Percentiles rank a stretch among this genome's conserved stretches.
These are phyloP conservation scores for Cenchrus fungigraminus DNA, from an alignment of 176 grass and related monocot genomes.

Conservation along the genomic window DNA sequence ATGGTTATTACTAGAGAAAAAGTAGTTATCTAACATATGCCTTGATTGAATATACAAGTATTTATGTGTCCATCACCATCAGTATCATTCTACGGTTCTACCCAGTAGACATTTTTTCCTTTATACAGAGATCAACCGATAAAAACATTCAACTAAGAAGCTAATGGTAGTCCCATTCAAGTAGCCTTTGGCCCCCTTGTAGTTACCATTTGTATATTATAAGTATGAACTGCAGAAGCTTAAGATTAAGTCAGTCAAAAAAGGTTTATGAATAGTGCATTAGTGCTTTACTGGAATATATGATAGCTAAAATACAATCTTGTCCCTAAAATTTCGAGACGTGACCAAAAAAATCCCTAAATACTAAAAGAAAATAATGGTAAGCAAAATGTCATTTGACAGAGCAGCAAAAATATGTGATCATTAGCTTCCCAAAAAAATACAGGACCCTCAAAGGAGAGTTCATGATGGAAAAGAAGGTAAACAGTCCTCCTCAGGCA, in stretches of 20 bases:
- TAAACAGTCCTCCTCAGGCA: neutral
- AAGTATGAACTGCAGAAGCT: neutral
- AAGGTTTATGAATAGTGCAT: neutral
- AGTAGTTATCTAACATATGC: neutral
- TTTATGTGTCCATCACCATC: too few species aligned
- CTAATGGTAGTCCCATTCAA: neutral
- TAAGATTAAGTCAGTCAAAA: constrained; percentile 8
- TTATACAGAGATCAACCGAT: neutral
- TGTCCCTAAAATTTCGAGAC: neutral
- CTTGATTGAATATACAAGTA: too few species aligned
- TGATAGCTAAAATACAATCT: neutral
- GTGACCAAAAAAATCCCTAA: neutral
- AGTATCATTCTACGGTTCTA: too few species aligned
- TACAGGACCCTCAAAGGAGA: constrained; percentile 12
- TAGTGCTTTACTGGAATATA: neutral
- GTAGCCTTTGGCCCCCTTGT: neutral
- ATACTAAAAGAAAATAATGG: constrained; percentile 12
- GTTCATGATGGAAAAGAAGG: constrained; percentile 11
- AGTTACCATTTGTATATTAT: neutral
- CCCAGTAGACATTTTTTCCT: neutral
- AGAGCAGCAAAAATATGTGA: constrained; percentile 14
- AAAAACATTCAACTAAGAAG: neutral
- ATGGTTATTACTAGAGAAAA: neutral
- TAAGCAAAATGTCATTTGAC: neutral
- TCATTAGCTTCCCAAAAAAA: neutral